A percentile compares a stretch with the other conserved stretches of the same genome.
These are phyloP conservation scores for Gnomoniopsis sp. DNA, from an alignment of 2,329 filamentous ascomycete genomes.

Conservation along the genomic window DNA sequence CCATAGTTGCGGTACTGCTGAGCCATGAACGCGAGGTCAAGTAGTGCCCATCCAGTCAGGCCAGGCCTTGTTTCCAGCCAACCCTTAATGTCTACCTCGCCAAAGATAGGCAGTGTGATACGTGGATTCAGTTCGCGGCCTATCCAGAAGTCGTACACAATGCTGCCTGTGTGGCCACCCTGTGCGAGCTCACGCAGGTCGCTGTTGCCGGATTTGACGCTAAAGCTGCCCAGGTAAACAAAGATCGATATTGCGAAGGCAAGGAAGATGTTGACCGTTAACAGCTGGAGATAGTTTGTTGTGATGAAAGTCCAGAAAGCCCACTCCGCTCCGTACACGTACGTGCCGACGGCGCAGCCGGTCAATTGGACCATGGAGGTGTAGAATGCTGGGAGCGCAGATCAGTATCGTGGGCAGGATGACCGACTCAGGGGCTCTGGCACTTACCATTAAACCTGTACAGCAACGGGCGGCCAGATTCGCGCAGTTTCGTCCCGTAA, in stretches of 20 bases:
- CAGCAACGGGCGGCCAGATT: conserved; percentile 63
- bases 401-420: not conserved
- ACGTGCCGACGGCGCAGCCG: conserved; percentile 66
- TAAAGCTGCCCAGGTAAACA: conserved; percentile 75
- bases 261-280: conserved; percentile 76
- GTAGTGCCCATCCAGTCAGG: conserved; percentile 77
- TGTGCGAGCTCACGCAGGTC: conserved; percentile 71
- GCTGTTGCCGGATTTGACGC: conserved; percentile 66
- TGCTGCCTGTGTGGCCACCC: conserved; percentile 74
- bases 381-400: conserved; percentile 55
- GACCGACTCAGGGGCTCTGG: too few species aligned
- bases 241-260: conserved; percentile 66
- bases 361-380: conserved; percentile 67
- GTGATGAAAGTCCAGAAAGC: conserved; percentile 84
- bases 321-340: conserved; percentile 71
- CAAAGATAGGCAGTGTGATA: conserved; percentile 67
- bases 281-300: conserved; percentile 78
- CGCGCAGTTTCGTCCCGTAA: conserved; percentile 64
- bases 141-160: conserved; percentile 90
- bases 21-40: conserved; percentile 76
- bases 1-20: conserved; percentile 81
- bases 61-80: conserved; percentile 83
- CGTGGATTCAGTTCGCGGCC: conserved; percentile 88
- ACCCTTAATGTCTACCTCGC: conserved; percentile 79
- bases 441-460: conserved; percentile 70